Evolutionary conservation across 192 early-diverging fungal species (phyloP).

Genomic region (Backusella liffmaniae): DNA sequence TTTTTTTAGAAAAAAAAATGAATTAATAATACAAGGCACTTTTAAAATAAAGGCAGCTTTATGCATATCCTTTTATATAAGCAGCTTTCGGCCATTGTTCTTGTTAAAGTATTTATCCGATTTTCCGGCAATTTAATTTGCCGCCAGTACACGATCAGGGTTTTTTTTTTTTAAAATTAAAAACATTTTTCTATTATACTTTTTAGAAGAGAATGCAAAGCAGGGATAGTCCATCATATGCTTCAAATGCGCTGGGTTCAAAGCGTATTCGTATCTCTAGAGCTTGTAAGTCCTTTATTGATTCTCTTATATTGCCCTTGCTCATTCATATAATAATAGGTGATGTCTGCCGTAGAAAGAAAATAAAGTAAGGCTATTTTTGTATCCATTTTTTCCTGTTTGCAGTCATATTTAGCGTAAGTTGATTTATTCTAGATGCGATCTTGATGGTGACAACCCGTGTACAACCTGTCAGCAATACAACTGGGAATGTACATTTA

Average conservation of each 20-base stretch:
- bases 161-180: background rate
- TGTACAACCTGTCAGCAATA: conserved; percentile 29
- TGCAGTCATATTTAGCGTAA: background rate
- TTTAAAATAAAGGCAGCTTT: no score
- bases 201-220: background rate
- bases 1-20: background rate
- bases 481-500: conserved; percentile 32
- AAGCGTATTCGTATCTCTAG: conserved; percentile 21
- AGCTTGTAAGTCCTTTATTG: conserved; percentile 17
- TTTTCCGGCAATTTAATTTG: background rate
- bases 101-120: background rate
- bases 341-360: conserved; percentile 33
- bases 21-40: background rate
- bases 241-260: background rate
- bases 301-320: background rate
- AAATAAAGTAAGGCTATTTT: conserved; percentile 24
- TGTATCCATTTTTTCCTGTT: no score
- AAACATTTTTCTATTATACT: background rate
- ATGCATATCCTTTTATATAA: background rate
- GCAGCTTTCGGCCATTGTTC: background rate
- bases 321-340: conserved; percentile 8
- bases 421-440: conserved; percentile 17
- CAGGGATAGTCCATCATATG: background rate
- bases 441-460: conserved; percentile 14
- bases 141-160: background rate